Evolutionary conservation across 2,329 filamentous ascomycete species (phyloP), one percentile per base, ranked within the genome.

Genomic region (Cercospora sesami): DNA sequence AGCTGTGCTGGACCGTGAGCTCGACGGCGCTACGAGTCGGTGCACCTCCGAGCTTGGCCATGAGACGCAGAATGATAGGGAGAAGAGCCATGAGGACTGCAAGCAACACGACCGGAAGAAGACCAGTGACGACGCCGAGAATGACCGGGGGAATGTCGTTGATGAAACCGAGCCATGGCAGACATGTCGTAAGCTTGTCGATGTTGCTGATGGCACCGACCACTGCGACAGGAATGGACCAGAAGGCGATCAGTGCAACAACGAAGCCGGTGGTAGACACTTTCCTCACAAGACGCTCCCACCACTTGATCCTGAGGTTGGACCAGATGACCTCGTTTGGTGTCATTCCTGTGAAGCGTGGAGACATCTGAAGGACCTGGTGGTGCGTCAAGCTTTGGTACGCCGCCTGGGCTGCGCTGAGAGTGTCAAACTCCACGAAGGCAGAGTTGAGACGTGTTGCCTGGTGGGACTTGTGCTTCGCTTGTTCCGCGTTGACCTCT

Each of bases 201-300:
- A 99, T 86, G 79, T 98, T 97, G 67, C 93, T 96, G 74, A 97
- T 90, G 33, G 89, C 82, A 79, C 93, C 94, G 55, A 98, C 93
- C 51, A 93, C 84, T 3, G 90, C 92, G 8, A 96, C 86, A 0
- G 89, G 89, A 63, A 91, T 85, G 3, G 88, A 86, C 88, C 95
- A 99, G 83, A 98, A 98, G 72, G 97, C 85, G 76, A 98, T 91
- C 66, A 96, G 82, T 1, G 86, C 90, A 8, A 87, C 81, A 65
- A 98, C 89, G 63, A 96, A 90, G n/a, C 83, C 87, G 60, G 91
- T 80, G 3, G 92, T 88, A 65, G 85, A 82, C 73, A 91, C 87
- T 73, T 90, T 85, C 68, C 93, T 89, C 70, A 96, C 76, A 64
- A 96, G 86, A 71, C 89, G 85, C 80, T 96, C 90, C 91, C 91